Conservation (phyloP, 768 basidiomycete species). For the Boletus sp. region DNA sequence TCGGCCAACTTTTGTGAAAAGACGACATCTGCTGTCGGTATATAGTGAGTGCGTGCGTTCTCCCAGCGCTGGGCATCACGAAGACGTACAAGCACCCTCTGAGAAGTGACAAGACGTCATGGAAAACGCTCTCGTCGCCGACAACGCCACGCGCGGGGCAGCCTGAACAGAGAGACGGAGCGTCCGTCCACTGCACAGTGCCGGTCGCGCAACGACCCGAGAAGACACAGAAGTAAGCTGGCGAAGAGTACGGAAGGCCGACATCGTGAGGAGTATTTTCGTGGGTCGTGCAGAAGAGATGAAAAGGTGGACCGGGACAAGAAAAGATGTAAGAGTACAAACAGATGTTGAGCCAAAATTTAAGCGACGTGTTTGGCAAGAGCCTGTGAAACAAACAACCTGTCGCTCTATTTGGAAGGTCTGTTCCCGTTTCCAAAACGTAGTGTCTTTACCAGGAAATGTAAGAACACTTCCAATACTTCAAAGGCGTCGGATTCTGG, state of each 20-base stretch:
- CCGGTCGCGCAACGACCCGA: constrained; percentile 31
- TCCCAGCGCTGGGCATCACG: too few relatives aligned
- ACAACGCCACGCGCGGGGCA: constrained; percentile 14
- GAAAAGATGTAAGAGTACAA: neutral
- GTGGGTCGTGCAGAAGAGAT: neutral
- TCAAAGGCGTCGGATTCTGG: neutral
- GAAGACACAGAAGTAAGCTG: constrained; percentile 47
- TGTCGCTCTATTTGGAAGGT: constrained; percentile 15
- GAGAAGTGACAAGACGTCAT: constrained; percentile 37
- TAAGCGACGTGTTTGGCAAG: constrained; percentile 32
- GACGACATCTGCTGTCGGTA: constrained; percentile 59
- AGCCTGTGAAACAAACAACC: constrained; percentile 31
- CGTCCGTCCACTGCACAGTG: constrained; percentile 22
- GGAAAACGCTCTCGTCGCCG: constrained; percentile 40
- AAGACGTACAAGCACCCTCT: constrained; percentile 42
- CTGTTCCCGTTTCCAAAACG: too few relatives aligned
- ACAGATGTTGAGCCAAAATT: constrained; percentile 18
- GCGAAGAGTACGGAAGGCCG: constrained; percentile 58
- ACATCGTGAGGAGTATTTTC: constrained; percentile 42
- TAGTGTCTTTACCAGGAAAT: neutral
- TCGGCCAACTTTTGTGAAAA: constrained; percentile 72
- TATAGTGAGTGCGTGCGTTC: neutral
- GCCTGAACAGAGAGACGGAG: constrained; percentile 11
- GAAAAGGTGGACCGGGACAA: neutral
- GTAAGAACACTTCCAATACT: neutral